Percentiles rank a stretch among this genome's conserved stretches.
These are phyloP conservation scores for Aureobasidium sp. DNA, from an alignment of 2,329 filamentous ascomycete genomes.

Conservation along the genomic window DNA sequence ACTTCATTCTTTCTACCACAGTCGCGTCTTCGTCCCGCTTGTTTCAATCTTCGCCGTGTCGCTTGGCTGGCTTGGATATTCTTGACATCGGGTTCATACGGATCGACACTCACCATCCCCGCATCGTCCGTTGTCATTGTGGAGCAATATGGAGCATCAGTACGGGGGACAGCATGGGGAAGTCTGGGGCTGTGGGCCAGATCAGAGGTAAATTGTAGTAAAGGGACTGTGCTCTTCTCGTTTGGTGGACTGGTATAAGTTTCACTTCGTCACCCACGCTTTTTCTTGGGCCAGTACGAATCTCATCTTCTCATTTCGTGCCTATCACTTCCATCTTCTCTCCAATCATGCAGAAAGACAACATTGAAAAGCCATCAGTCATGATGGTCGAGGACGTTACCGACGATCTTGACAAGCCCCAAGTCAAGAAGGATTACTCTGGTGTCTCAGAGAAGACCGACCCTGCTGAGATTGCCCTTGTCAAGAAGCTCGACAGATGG, in stretches of 20 bases:
- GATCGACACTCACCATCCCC: not conserved
- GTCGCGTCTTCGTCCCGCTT: not conserved
- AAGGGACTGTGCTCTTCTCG: not conserved
- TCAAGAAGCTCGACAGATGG: slow-evolving; percentile 27
- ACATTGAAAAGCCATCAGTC: not conserved
- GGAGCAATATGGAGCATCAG: not conserved
- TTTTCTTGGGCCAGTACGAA: not conserved
- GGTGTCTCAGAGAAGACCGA: slow-evolving; percentile 29
- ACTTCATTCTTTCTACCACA: not conserved
- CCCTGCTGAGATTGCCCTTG: slow-evolving; percentile 25
- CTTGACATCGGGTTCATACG: slow-evolving; percentile 11
- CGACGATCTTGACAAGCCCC: slow-evolving; percentile 3
- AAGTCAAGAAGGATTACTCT: slow-evolving; percentile 23
- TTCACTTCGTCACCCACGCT: not conserved
- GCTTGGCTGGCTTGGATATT: not conserved
- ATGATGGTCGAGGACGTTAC: slow-evolving; percentile 11
- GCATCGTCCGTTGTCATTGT: not conserved
- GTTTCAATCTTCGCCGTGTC: not conserved
- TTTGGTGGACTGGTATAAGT: not conserved
- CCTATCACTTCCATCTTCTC: not conserved
- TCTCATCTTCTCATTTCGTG: not conserved
- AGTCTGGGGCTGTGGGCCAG: not conserved
- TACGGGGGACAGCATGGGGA: not conserved
- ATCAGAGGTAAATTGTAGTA: not conserved
- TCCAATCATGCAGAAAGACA: not conserved